Percentiles rank a stretch among this genome's conserved stretches.
Evolutionary conservation across 2,329 filamentous ascomycete genomes (phyloP).

Genomic region (Colletotrichum cereale): DNA sequence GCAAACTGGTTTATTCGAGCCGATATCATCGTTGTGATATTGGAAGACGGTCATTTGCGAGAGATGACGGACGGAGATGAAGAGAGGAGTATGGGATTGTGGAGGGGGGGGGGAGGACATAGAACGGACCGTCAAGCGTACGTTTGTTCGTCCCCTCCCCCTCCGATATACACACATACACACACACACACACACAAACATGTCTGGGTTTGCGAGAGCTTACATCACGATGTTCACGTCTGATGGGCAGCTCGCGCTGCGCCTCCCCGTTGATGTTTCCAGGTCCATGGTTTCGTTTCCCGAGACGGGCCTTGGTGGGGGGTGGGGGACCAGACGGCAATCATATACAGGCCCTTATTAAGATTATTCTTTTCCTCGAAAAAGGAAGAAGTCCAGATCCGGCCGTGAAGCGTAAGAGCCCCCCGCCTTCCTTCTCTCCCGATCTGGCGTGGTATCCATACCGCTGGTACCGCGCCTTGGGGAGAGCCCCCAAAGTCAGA

Average conservation of each 20-base stretch:
- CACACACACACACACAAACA: background rate
- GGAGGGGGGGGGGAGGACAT: background rate
- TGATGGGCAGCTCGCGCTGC: background rate
- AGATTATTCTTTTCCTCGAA: background rate
- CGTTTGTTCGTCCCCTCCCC: background rate
- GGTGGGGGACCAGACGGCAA: background rate
- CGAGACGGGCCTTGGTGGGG: background rate
- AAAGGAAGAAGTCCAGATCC: background rate
- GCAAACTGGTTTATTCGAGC: background rate
- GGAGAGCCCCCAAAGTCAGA: background rate
- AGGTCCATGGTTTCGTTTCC: background rate
- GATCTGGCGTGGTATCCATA: constrained; percentile 2
- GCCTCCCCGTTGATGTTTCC: background rate
- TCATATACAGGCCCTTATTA: background rate
- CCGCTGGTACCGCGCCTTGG: background rate
- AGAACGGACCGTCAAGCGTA: background rate
- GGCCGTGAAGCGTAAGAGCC: background rate
- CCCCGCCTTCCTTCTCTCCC: background rate
- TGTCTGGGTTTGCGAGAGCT: background rate
- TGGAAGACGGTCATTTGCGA: background rate
- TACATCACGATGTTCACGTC: background rate
- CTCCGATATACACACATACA: background rate
- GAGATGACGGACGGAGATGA: background rate
- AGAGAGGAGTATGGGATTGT: background rate
- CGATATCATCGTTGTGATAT: too few species aligned